Conservation (phyloP, 768 basidiomycete genomes). For the Artomyces pyxidatus region DNA sequence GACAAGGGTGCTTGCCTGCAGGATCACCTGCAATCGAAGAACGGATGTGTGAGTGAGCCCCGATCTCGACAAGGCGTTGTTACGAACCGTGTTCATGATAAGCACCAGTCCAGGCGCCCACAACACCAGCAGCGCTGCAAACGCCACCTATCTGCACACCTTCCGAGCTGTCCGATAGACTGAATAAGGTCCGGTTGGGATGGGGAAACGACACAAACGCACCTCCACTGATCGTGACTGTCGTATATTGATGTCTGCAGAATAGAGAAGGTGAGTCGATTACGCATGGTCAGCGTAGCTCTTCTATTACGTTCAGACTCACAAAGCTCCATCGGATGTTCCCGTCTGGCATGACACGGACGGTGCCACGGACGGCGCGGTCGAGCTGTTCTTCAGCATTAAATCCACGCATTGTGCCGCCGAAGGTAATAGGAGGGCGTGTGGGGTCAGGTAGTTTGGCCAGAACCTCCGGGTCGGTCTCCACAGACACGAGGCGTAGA, state of each 20-base stretch:
- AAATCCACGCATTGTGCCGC: slow-evolving; percentile 21
- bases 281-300: not conserved
- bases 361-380: slow-evolving; percentile 25
- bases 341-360: slow-evolving; percentile 26
- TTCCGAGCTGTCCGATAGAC: slow-evolving; percentile 39
- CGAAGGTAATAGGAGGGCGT: slow-evolving; percentile 24
- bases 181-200: not conserved
- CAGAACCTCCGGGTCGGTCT: slow-evolving; percentile 7
- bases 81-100: slow-evolving; percentile 44
- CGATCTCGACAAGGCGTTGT: slow-evolving; percentile 1
- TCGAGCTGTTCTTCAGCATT: slow-evolving; percentile 18
- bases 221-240: slow-evolving; percentile 53
- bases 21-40: slow-evolving; percentile 42
- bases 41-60: no score
- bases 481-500: slow-evolving; percentile 35
- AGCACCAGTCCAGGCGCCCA: slow-evolving; percentile 62
- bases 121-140: slow-evolving; percentile 57
- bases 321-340: slow-evolving; percentile 42
- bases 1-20: slow-evolving; percentile 38
- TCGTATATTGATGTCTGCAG: slow-evolving; percentile 48
- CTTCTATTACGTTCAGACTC: no score
- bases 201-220: slow-evolving; percentile 9
- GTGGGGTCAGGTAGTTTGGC: slow-evolving; percentile 15
- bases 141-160: slow-evolving; percentile 60
- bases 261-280: not conserved